Base-by-base conservation (phyloP, 176 grass and related monocot species). In the Oryza nivara region DNA sequence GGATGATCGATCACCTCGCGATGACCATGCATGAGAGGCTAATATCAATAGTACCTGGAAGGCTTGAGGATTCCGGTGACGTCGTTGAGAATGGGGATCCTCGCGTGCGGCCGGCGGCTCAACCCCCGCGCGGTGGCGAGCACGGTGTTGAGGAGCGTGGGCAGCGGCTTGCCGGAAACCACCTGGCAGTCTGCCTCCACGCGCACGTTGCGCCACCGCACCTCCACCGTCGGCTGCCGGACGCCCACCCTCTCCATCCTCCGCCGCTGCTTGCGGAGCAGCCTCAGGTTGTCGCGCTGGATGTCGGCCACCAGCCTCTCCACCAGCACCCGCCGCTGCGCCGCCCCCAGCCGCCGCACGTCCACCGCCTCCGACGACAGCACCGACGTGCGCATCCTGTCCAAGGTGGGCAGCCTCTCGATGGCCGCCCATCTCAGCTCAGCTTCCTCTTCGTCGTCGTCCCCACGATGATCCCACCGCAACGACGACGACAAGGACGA, bases 31-130 rank as follows among this genome's bases (percentile, higher is more conserved):
- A 30, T 30, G 28, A 35, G 34, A 35, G 34, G 34, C 34, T 35
- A 35, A 35, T 28, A 30, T 35, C 34, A 35, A 38, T 38, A 6
- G 36, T 35, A 35, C 36, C 63, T 65, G 38, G 51, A 68, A 15
- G 95, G 88, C 77, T 91, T 97, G 77, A 97, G 77, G 77, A 97
- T 54, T 19, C 88, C 92, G 65, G 58, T 87, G 84, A 94, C 49
- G 46, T 89, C 87, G 66, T 91, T 97, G 73, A 97, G 83, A 74
- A 97, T 72, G 23, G 81, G 76, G 72, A 97, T 81, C 28, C 36
- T 38, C 6, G 36, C 36, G 6, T 38, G 36, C 28, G 28, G 28
- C 36, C 36, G 36, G 36, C 36, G 36, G 36, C 36, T 38, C 36
- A 38, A 38, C 36, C 36, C 36, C 36, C 4, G 36, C 36, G 36